These are phyloP conservation scores for Leishmania guyanensis DNA, from an alignment of 208 protist species.

Conservation along the genomic window DNA sequence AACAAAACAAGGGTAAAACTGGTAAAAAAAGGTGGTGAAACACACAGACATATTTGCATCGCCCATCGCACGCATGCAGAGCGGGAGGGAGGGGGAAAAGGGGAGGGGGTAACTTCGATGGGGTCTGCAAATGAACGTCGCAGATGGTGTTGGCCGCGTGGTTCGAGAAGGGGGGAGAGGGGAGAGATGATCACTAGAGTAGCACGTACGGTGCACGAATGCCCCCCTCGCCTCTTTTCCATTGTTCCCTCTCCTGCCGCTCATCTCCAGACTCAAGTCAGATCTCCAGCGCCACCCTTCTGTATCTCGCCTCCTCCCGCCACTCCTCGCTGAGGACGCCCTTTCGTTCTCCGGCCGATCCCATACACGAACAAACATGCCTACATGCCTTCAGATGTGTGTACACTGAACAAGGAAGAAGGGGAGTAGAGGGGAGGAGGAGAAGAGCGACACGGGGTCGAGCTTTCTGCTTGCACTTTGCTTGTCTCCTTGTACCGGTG, in stretches of 20 bases:
- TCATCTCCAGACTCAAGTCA: background rate
- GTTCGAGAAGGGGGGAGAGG: background rate
- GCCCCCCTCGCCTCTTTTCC: background rate
- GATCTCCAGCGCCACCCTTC: background rate
- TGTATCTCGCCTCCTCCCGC: background rate
- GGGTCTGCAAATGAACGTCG: background rate
- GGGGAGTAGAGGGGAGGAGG: too few species aligned
- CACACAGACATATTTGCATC: background rate
- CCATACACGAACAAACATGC: background rate
- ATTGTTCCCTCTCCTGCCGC: background rate
- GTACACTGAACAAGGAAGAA: background rate
- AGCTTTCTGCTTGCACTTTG: too few species aligned
- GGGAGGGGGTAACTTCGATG: background rate
- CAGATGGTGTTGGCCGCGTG: background rate
- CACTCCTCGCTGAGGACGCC: background rate
- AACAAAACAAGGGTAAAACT: background rate
- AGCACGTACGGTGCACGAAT: background rate
- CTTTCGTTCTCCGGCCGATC: background rate
- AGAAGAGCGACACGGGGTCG: too few species aligned
- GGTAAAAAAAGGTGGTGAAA: background rate
- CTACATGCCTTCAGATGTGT: background rate
- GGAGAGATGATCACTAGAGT: background rate
- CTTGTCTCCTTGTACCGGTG: too few species aligned
- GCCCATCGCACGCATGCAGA: background rate
- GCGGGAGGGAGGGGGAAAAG: background rate